Evolutionary conservation across 768 basidiomycete species (phyloP), one percentile per base, ranked within the genome.

Genomic region (Mycena rosella): DNA sequence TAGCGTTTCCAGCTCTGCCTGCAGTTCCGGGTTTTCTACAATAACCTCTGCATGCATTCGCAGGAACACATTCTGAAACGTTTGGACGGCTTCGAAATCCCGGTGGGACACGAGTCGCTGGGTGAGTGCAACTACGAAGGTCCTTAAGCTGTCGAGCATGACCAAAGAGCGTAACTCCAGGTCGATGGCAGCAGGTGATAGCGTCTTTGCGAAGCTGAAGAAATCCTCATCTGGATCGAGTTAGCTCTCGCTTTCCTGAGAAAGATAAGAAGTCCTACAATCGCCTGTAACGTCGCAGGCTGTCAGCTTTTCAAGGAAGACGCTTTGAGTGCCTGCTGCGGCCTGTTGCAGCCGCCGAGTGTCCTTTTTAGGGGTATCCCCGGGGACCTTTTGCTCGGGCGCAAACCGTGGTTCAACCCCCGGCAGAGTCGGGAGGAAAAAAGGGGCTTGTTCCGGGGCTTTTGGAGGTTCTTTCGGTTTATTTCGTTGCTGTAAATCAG

Each of bases 391-490:
- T 72, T 68, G 80, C 65, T 76, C 73, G 7, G 91, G 76, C 17
- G 88, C 92, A 77, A 98, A 97, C 20, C 94, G 87, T 20, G 89
- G 85, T 63, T 96, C 95, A 14, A 96, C 87, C 14, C 96, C 97
- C 5, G 93, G 91, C 14, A 98, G 80, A 1, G 96, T 95, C 24
- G 97, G 98, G 18, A 99, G 83, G 85, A 99, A 99, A 84, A 99
- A 99, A 0, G 98, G 98, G 1, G 96, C 97, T 66, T 95, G 88
- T 80, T 98, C 97, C 15, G 95, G 95, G 27, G 91, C 93, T 79
- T 99, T 98, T 9, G 96, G 96, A 0, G 96, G 89, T 69, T 98
- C 96, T 78, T 93, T 96, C 15, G 98, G 96, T 83, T 96, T 98
- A 78, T 99, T 99, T 60, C 98, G 91, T 86, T 93, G 92, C 92